Evolutionary conservation across 805 yeast species (phyloP).

Genomic region (Lachancea sp.): DNA sequence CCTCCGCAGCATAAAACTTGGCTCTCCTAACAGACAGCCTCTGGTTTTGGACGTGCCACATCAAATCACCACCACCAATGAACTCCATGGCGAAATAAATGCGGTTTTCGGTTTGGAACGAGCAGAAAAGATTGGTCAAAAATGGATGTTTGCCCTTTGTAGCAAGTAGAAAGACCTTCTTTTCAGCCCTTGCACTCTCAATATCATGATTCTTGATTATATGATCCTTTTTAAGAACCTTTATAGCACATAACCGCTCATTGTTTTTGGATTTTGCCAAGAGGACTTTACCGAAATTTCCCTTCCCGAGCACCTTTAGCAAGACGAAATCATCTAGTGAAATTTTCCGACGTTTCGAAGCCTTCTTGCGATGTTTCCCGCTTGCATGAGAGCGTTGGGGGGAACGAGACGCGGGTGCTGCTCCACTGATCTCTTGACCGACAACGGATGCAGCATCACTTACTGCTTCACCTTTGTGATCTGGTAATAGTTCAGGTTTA

Average conservation of each 20-base stretch:
- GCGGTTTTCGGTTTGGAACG: slow-evolving; percentile 96
- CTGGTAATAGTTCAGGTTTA: background rate
- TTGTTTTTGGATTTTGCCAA: slow-evolving; percentile 88
- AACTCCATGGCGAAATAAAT: slow-evolving; percentile 98
- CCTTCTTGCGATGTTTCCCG: slow-evolving; percentile 23
- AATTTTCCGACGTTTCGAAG: slow-evolving; percentile 53
- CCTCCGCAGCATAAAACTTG: slow-evolving; percentile 96
- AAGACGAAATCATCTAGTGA: slow-evolving; percentile 94
- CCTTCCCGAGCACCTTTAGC: slow-evolving; percentile 92
- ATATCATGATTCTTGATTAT: slow-evolving; percentile 94
- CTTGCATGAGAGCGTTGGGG: slow-evolving; percentile 21
- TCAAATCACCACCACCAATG: slow-evolving; percentile 94
- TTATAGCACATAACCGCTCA: slow-evolving; percentile 81
- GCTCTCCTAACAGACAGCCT: slow-evolving; percentile 87
- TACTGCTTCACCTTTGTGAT: background rate
- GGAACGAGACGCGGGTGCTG: slow-evolving; percentile 9
- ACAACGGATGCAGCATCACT: background rate
- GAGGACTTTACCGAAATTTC: slow-evolving; percentile 98
- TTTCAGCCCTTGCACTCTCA: slow-evolving; percentile 90
- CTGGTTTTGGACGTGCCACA: slow-evolving; percentile 98
- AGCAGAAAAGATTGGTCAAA: slow-evolving; percentile 81
- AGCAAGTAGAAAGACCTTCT: slow-evolving; percentile 78
- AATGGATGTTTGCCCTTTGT: slow-evolving; percentile 91
- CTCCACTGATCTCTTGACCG: background rate
- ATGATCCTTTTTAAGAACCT: slow-evolving; percentile 92